Percentiles rank a stretch among this genome's conserved stretches.
Evolutionary conservation across 1,139 yeast species (phyloP).

Genomic region (Geotrichum siamense): DNA sequence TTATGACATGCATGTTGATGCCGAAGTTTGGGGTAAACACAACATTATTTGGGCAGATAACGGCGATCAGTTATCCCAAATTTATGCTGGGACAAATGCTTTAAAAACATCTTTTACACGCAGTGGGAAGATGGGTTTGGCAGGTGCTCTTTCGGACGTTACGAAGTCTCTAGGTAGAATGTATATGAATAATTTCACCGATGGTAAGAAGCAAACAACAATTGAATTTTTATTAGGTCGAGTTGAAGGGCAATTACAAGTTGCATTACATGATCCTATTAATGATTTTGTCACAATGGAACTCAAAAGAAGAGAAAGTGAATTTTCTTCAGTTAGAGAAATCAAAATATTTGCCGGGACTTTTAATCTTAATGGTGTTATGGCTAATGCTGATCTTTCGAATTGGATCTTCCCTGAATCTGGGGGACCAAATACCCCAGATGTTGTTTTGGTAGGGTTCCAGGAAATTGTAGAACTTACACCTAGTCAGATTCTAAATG

Average conservation of each 20-base stretch:
- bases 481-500: conserved; percentile 80
- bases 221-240: conserved; percentile 84
- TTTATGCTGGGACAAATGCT: conserved; percentile 96
- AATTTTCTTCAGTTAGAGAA: conserved; percentile 54
- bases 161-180: conserved; percentile 91
- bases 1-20: conserved; percentile 36
- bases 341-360: conserved; percentile 76
- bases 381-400: conserved; percentile 48
- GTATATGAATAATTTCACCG: conserved; percentile 93
- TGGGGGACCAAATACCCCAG: conserved; percentile 40
- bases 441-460: conserved; percentile 73
- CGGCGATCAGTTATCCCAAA: conserved; percentile 94
- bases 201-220: conserved; percentile 77
- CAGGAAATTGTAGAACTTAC: conserved; percentile 91
- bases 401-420: conserved; percentile 78
- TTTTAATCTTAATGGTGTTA: conserved; percentile 78
- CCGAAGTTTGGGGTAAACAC: conserved; percentile 58
- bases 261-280: conserved; percentile 77
- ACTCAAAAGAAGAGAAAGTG: conserved; percentile 43
- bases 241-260: conserved; percentile 63
- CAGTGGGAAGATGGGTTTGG: conserved; percentile 91
- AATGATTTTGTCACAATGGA: conserved; percentile 69
- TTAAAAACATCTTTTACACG: conserved; percentile 88
- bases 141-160: conserved; percentile 93
- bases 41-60: conserved; percentile 94